Evolutionary conservation across 2,329 filamentous ascomycete genomes (phyloP).

Genomic region (Paecilomyces fulvus): DNA sequence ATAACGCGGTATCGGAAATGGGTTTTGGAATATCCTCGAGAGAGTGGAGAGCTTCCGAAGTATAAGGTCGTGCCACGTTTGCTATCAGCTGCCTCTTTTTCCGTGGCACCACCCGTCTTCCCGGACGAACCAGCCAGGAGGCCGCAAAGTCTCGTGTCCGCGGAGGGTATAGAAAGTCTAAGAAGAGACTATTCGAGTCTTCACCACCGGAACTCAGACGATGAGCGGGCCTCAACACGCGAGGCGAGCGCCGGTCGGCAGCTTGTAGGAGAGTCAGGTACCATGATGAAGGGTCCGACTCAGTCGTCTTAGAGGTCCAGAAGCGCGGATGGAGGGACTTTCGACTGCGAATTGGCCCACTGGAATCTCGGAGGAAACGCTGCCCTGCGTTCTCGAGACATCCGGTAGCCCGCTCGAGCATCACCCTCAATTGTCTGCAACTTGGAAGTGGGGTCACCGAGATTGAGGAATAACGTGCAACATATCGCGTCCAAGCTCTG

Average conservation of each 20-base stretch:
- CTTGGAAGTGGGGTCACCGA: slow-evolving; percentile 19
- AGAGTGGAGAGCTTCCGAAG: slow-evolving; percentile 13
- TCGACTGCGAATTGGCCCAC: slow-evolving; percentile 28
- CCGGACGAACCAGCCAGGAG: slow-evolving; percentile 14
- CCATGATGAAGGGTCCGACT: slow-evolving; percentile 25
- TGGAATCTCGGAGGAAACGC: slow-evolving; percentile 35
- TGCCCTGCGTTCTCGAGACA: slow-evolving; percentile 43
- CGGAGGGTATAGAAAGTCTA: slow-evolving; percentile 35
- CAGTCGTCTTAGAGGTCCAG: slow-evolving; percentile 24
- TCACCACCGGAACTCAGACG: slow-evolving; percentile 6
- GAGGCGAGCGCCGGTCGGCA: slow-evolving; percentile 11
- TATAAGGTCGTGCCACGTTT: slow-evolving; percentile 18
- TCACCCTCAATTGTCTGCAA: slow-evolving; percentile 27
- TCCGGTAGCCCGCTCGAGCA: slow-evolving; percentile 45
- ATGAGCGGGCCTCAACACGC: slow-evolving; percentile 6
- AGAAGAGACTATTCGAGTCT: slow-evolving; percentile 17
- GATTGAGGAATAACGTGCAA: slow-evolving; percentile 12
- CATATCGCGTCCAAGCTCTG: slow-evolving; percentile 14
- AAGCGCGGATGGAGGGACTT: slow-evolving; percentile 27
- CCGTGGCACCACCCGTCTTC: slow-evolving; percentile 16
- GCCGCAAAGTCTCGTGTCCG: slow-evolving; percentile 16
- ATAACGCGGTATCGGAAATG: slow-evolving; percentile 2
- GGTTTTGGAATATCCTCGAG: slow-evolving; percentile 3
- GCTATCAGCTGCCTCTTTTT: slow-evolving; percentile 17
- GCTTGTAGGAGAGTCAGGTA: slow-evolving; percentile 22